Evolutionary conservation across 208 protist genomes (phyloP).

Genomic region (Tritrichomonas musculus): DNA sequence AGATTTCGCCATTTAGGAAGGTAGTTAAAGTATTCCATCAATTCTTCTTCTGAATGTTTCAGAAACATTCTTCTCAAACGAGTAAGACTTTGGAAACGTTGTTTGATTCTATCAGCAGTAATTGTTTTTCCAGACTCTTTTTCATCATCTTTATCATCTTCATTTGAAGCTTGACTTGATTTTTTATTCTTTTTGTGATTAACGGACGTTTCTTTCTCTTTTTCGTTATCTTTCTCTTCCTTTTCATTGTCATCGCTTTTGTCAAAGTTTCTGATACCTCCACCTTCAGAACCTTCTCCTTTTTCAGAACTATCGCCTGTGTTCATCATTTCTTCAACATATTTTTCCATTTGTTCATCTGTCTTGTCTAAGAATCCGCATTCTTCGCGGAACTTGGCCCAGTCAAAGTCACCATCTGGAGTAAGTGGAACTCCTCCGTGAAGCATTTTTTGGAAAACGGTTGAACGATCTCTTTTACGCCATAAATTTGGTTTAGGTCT

Average conservation of each 20-base stretch:
- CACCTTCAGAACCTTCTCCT: not conserved
- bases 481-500: not conserved
- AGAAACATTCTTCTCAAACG: not conserved
- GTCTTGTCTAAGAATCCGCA: conserved; percentile 23
- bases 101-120: not conserved
- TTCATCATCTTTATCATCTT: conserved; percentile 15
- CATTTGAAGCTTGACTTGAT: too few relatives aligned
- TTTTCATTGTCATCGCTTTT: not conserved
- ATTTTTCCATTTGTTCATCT: conserved; percentile 22
- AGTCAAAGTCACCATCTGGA: not conserved
- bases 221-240: not conserved
- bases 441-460: not conserved
- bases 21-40: not conserved
- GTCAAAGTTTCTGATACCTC: too few relatives aligned
- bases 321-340: conserved; percentile 23
- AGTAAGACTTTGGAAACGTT: not conserved
- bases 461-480: not conserved
- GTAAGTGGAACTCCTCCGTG: not conserved
- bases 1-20: not conserved
- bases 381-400: not conserved
- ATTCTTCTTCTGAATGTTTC: not conserved
- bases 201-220: too few relatives aligned
- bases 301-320: not conserved
- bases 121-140: not conserved
- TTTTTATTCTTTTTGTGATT: not conserved